Base-by-base conservation (phyloP, 441 rosid genomes). In the Aleurites moluccanus region DNA sequence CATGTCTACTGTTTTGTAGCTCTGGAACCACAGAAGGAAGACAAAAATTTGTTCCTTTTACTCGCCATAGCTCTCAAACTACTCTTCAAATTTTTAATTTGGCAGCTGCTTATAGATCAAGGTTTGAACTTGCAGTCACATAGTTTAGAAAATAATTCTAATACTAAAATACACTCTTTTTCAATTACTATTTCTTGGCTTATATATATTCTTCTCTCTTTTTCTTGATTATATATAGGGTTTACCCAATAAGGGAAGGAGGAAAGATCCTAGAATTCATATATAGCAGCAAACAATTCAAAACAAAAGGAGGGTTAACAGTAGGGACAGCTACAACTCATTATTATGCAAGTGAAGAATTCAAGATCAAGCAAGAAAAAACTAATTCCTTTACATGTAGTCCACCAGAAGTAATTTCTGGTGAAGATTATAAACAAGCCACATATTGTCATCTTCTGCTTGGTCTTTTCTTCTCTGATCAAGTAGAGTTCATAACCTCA, bases 21-120 rank as follows among this genome's bases (percentile, higher is more conserved):
- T 94, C 98, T 52, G 98, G 98, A 62, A 94, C 97, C 61, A 94
- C 98, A 20, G 98, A 92, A 52, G 98, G 97, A 49, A 86, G 93
- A 76, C 97, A 89, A 76, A 94, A 94, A 80, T 86, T 79, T 69
- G 87, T 92, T 20, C 97, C 96, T 13, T 92, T 92, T 77, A 91
- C 95, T 42, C 67, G 78, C 67, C 93, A 94, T 69, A 91, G 92
- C 79, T 80, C 97, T 6, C 87, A 81, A 55, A 91, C 95, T 9
- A 92, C 97, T 75, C 88, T 92, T 64, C 86, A 91, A 82, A 90
- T 87, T 73, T 90, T 89, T 74, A 87, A 84, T 77, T 79, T 94
- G 70, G 89, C 97, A 50, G 97, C 97, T 11, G 98, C 97, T 68
- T 91, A 91, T 69, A 85, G 97, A 87, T 88, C 98, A 84, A 91